A percentile compares a stretch with the other conserved stretches of the same genome.
phyloP scores from a whole-genome alignment of 495 filamentous ascomycete species.

The Aspergillus bridgeri region DNA sequence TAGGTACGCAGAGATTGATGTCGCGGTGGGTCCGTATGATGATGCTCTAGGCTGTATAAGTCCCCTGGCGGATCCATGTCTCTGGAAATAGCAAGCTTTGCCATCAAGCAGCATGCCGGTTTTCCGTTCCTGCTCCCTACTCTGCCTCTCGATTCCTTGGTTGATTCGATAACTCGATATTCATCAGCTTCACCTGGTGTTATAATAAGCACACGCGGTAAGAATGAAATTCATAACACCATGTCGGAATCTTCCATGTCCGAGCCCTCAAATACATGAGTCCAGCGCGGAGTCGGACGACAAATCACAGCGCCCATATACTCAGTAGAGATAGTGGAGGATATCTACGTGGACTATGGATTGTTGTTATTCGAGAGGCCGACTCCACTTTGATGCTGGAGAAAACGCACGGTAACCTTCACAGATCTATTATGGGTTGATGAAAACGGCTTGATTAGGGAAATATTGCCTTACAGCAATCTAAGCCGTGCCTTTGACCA shows the following conservation, averaged over 20 bases:
- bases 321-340: background rate
- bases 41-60: too few species aligned
- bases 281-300: background rate
- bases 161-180: background rate
- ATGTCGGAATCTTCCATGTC: conserved; percentile 1
- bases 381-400: background rate
- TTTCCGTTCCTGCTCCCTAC: conserved; percentile 1
- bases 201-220: too few species aligned
- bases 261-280: background rate
- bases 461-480: conserved; percentile 3
- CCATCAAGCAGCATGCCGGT: background rate
- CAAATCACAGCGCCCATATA: background rate
- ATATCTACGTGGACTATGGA: conserved; percentile 1
- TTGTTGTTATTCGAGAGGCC: background rate
- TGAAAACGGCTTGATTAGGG: background rate
- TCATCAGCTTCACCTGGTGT: background rate
- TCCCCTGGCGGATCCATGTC: too few species aligned
- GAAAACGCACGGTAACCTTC: background rate
- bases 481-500: conserved; percentile 1
- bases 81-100: too few species aligned
- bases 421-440: background rate
- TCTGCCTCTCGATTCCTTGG: conserved; percentile 4
- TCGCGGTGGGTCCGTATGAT: too few species aligned
- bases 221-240: background rate
- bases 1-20: too few species aligned